phyloP scores from a whole-genome alignment of 2,329 filamentous ascomycete genomes.

The Calonectria henricotiae region DNA sequence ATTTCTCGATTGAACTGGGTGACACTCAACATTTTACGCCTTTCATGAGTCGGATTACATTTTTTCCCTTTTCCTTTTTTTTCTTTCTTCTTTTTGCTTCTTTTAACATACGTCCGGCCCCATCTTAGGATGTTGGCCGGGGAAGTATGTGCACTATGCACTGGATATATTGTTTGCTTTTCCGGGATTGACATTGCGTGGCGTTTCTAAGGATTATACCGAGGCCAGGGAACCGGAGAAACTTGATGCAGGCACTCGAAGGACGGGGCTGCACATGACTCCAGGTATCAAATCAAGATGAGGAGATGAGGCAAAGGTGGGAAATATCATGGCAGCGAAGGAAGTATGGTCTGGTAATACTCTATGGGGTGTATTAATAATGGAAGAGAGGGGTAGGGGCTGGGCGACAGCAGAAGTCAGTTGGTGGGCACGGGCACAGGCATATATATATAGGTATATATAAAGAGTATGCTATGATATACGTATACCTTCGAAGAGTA shows the following conservation, averaged over 20 bases:
- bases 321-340: constrained; percentile 19
- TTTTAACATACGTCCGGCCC: constrained; percentile 21
- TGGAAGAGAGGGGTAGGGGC: constrained; percentile 9
- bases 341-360: constrained; percentile 26
- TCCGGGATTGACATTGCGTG: constrained; percentile 44
- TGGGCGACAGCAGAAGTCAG: constrained; percentile 20
- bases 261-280: constrained; percentile 14
- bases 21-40: constrained; percentile 35
- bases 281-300: constrained; percentile 12
- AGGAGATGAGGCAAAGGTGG: constrained; percentile 1
- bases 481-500: constrained; percentile 25
- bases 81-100: constrained; percentile 18
- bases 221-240: constrained; percentile 16
- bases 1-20: constrained; percentile 16
- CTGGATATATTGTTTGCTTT: constrained; percentile 29
- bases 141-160: constrained; percentile 23
- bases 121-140: constrained; percentile 11
- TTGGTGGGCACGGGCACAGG: constrained; percentile 11
- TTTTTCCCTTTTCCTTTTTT: constrained; percentile 39
- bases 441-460: constrained; percentile 2
- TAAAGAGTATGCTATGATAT: constrained; percentile 29
- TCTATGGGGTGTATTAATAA: constrained; percentile 33
- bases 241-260: constrained; percentile 7
- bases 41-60: constrained; percentile 42
- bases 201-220: constrained; percentile 45